Conservation (phyloP, 2,329 filamentous ascomycete species). For the Thyridium curvatum region DNA sequence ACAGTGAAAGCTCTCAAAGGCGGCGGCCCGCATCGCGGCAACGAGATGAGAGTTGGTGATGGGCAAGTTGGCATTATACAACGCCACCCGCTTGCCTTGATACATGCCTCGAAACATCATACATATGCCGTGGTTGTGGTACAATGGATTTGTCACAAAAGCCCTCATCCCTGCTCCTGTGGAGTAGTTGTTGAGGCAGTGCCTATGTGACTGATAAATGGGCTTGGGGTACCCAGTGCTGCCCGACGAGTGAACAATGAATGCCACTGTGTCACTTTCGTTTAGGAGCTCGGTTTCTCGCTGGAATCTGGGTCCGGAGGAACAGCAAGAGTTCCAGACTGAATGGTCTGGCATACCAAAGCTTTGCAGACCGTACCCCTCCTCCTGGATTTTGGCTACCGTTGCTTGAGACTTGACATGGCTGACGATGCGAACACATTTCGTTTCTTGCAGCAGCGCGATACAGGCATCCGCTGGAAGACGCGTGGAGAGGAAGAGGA, state of each 20-base stretch:
- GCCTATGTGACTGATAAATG: slow-evolving; percentile 43
- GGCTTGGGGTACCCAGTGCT: slow-evolving; percentile 51
- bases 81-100: slow-evolving; percentile 34
- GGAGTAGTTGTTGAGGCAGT: slow-evolving; percentile 36
- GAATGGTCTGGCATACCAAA: slow-evolving; percentile 10
- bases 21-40: too few species aligned
- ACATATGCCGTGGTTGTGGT: slow-evolving; percentile 44
- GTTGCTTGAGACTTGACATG: neutral
- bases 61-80: slow-evolving; percentile 39
- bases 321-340: slow-evolving; percentile 4
- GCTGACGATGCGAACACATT: slow-evolving; percentile 15
- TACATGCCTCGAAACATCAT: slow-evolving; percentile 40
- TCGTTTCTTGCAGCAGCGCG: slow-evolving; percentile 35
- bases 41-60: too few species aligned
- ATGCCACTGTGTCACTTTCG: slow-evolving; percentile 12
- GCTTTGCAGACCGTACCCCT: slow-evolving; percentile 15
- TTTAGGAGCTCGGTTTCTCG: slow-evolving; percentile 7
- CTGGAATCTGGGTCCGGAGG: slow-evolving; percentile 9
- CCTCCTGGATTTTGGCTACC: slow-evolving; percentile 15
- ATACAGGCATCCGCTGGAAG: slow-evolving; percentile 43
- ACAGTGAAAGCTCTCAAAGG: slow-evolving; percentile 33
- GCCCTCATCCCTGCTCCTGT: slow-evolving; percentile 33
- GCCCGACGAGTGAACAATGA: slow-evolving; percentile 32
- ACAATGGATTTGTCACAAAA: slow-evolving; percentile 42
- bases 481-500: slow-evolving; percentile 47